Percentiles rank a stretch among this genome's conserved stretches.
phyloP scores from a whole-genome alignment of 371 early-diverging fungal genomes.

The Rhizopus arrhizus region DNA sequence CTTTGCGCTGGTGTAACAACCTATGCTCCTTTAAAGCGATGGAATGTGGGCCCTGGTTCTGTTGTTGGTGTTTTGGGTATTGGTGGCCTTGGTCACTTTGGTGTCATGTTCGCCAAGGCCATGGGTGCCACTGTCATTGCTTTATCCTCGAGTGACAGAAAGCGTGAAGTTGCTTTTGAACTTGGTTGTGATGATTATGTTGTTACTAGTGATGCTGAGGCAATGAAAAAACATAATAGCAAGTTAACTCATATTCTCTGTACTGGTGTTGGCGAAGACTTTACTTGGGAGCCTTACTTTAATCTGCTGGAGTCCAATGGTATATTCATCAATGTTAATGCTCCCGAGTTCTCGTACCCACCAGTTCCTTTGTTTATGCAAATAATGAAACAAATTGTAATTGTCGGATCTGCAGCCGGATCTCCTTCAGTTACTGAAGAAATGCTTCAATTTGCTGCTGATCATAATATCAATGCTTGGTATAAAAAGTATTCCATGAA shows the following conservation, averaged over 20 bases:
- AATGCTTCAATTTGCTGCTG: slow-evolving; percentile 69
- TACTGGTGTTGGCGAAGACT: slow-evolving; percentile 44
- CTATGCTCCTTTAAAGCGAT: slow-evolving; percentile 26
- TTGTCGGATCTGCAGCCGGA: slow-evolving; percentile 73
- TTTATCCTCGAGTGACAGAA: slow-evolving; percentile 33
- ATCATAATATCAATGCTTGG: slow-evolving; percentile 62
- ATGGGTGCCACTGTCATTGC: slow-evolving; percentile 69
- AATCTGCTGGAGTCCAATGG: slow-evolving; percentile 26
- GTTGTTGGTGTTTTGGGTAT: slow-evolving; percentile 59
- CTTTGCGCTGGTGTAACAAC: slow-evolving; percentile 61
- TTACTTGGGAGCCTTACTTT: slow-evolving; percentile 20
- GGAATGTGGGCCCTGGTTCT: slow-evolving; percentile 42
- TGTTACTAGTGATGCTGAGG: slow-evolving; percentile 42
- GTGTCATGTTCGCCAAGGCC: slow-evolving; percentile 58
- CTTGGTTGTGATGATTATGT: slow-evolving; percentile 27
- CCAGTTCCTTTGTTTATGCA: slow-evolving; percentile 18
- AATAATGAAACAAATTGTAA: slow-evolving; percentile 37
- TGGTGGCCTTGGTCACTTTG: slow-evolving; percentile 75
- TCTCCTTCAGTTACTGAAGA: slow-evolving; percentile 49
- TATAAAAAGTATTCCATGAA: slow-evolving; percentile 62
- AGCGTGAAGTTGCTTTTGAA: slow-evolving; percentile 34
- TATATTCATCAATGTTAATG: slow-evolving; percentile 59
- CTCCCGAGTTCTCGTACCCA: slow-evolving; percentile 59
- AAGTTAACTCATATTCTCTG: slow-evolving; percentile 42
- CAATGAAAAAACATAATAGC: slow-evolving; percentile 51